Base-by-base conservation (phyloP, 2,329 filamentous ascomycete species). In the Cordyceps militaris region DNA sequence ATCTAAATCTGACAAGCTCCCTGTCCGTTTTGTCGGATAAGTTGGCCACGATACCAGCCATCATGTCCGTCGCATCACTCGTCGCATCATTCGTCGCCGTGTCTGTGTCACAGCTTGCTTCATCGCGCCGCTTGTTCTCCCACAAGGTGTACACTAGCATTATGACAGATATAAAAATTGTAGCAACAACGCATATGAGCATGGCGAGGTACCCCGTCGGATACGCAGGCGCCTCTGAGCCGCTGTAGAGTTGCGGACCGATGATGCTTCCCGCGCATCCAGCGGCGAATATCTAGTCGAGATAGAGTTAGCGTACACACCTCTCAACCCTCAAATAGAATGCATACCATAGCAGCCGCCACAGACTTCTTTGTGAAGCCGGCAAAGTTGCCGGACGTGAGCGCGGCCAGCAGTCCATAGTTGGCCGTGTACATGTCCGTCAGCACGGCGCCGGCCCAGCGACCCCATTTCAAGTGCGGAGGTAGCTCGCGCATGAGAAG, bases 261-360 rank as follows among this genome's bases (percentile, higher is more conserved):
- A 82, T 78, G 8, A 83, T 79, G 64, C 87, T 87, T 1, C 84
- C 84, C 0, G 76, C 71, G 47, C 79, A 80, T 77, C 82, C 85
- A 1, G 78, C 76, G 40, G 85, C 73, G 64, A 86, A 86, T 59
- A 81, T 60, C 62, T 64, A 21, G 1, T 13, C 8, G 10, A 19
- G 4, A 3, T 3, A 5, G 14, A n/a, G 13, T 30, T 30, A 51
- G 48, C n/a, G 21, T 1, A n/a, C 3, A 1, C 2, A 36, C 13
- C 13, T 14, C 13, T 36, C 13, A 13, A n/a, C n/a, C n/a, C n/a
- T 36, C n/a, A 13, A 13, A 36, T 10, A 36, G 10, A 8, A 23
- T 16, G 2, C 13, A 26, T 55, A 60, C 58, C 61, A 80, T 76
- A 2, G 81, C 80, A 4, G 83, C 76, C 5, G 79, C 78, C 13